Conservation (phyloP, 331 rosid genomes). For the Spiraea crenata region DNA sequence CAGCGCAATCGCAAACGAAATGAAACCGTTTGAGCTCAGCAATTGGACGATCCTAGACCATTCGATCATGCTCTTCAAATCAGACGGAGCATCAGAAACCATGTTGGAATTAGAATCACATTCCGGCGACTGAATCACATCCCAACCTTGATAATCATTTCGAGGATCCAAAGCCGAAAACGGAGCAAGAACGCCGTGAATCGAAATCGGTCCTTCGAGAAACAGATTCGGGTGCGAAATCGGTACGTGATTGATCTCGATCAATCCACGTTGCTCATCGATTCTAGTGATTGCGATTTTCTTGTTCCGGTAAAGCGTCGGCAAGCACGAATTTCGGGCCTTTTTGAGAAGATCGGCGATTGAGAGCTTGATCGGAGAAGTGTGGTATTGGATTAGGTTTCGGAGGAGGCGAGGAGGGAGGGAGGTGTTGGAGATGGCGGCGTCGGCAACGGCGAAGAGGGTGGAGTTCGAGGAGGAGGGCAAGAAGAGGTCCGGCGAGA, state of each 20-base stretch:
- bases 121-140: slow-evolving; percentile 31
- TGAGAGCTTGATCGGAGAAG: slow-evolving; percentile 36
- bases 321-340: slow-evolving; percentile 40
- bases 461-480: slow-evolving; percentile 44
- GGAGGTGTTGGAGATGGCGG: slow-evolving; percentile 44
- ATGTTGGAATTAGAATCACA: slow-evolving; percentile 30
- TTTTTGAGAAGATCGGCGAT: slow-evolving; percentile 32
- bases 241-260: slow-evolving; percentile 57
- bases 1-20: slow-evolving; percentile 54
- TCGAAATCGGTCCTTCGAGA: slow-evolving; percentile 37
- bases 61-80: slow-evolving; percentile 25
- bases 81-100: slow-evolving; percentile 21
- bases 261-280: slow-evolving; percentile 13
- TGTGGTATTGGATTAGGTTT: slow-evolving; percentile 56
- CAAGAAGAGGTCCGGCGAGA: slow-evolving; percentile 55
- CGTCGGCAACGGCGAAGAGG: slow-evolving; percentile 62
- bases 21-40: slow-evolving; percentile 57
- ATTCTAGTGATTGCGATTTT: slow-evolving; percentile 41
- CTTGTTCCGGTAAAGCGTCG: slow-evolving; percentile 45
- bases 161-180: slow-evolving; percentile 43
- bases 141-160: slow-evolving; percentile 31
- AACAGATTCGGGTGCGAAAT: slow-evolving; percentile 63
- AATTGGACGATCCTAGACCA: slow-evolving; percentile 50
- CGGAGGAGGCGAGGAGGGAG: slow-evolving; percentile 56
- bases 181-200: slow-evolving; percentile 66